Percentiles rank a stretch among this genome's conserved stretches.
phyloP scores from a whole-genome alignment of 805 yeast species.

The Candida ficus region DNA sequence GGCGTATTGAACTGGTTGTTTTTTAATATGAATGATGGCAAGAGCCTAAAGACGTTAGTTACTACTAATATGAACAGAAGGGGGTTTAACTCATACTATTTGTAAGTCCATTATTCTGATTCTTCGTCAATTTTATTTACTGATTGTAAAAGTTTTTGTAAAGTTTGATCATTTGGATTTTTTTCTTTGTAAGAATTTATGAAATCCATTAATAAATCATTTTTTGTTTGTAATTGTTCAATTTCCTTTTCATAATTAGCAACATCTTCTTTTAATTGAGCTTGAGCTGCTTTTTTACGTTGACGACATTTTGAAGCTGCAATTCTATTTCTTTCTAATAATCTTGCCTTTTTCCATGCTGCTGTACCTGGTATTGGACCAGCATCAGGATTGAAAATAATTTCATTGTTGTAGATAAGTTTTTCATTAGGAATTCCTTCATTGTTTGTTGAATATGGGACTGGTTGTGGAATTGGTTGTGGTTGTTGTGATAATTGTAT shows the following conservation, averaged over 20 bases:
- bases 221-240: constrained; percentile 30
- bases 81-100: no score
- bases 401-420: constrained; percentile 43
- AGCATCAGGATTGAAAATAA: constrained; percentile 43
- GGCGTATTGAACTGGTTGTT: no score
- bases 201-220: constrained; percentile 13
- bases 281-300: constrained; percentile 63
- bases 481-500: neutral
- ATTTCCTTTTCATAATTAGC: constrained; percentile 43
- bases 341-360: constrained; percentile 61
- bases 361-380: constrained; percentile 64
- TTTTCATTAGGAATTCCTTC: constrained; percentile 37
- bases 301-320: constrained; percentile 69
- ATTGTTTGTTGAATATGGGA: constrained; percentile 8
- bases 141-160: no score
- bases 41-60: constrained; percentile 17
- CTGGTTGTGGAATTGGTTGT: neutral
- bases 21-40: constrained; percentile 17
- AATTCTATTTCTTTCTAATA: constrained; percentile 57
- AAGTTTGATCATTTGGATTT: constrained; percentile 1
- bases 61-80: no score
- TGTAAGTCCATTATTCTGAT: no score
- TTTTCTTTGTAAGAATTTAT: constrained; percentile 5
- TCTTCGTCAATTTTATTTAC: no score
- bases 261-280: constrained; percentile 58